Conservation (phyloP, 2,329 filamentous ascomycete genomes). For the Ceratocystis huliohia region DNA sequence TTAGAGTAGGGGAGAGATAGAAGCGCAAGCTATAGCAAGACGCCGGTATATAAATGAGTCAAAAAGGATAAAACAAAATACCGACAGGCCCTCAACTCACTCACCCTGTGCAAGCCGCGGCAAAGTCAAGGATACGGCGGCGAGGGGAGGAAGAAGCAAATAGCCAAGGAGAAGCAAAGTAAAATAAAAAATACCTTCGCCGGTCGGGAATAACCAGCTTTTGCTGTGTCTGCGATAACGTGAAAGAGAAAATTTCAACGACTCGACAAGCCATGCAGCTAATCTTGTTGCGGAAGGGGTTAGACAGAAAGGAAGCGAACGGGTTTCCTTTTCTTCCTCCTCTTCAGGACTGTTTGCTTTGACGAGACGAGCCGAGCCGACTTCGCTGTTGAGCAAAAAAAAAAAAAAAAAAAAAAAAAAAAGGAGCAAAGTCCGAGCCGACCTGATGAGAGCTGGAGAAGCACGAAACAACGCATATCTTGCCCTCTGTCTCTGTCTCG, state of each 20-base stretch:
- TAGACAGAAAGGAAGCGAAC: neutral
- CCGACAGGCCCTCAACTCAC: neutral
- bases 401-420: neutral
- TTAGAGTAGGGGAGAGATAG: neutral
- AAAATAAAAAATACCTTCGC: neutral
- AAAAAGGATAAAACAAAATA: neutral
- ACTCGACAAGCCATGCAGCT: neutral
- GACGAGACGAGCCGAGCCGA: neutral
- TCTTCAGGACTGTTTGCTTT: neutral
- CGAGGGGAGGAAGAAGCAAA: neutral
- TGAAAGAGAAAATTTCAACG: neutral
- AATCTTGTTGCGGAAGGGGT: neutral
- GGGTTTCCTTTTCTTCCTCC: neutral
- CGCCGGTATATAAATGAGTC: too few species aligned
- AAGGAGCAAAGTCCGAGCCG: too few species aligned
- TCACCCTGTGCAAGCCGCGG: neutral
- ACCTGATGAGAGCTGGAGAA: neutral
- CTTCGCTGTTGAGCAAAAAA: neutral
- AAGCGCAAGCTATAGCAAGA: too few species aligned
- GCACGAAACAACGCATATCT: neutral
- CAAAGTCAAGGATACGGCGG: neutral
- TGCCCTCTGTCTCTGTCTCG: neutral
- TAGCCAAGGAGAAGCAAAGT: neutral
- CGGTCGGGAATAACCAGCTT: too few species aligned
- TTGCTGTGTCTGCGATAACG: too few species aligned